Percentiles rank a stretch among this genome's conserved stretches.
phyloP scores from a whole-genome alignment of 1,284 basidiomycete species.

The Cryptococcus floricola region DNA sequence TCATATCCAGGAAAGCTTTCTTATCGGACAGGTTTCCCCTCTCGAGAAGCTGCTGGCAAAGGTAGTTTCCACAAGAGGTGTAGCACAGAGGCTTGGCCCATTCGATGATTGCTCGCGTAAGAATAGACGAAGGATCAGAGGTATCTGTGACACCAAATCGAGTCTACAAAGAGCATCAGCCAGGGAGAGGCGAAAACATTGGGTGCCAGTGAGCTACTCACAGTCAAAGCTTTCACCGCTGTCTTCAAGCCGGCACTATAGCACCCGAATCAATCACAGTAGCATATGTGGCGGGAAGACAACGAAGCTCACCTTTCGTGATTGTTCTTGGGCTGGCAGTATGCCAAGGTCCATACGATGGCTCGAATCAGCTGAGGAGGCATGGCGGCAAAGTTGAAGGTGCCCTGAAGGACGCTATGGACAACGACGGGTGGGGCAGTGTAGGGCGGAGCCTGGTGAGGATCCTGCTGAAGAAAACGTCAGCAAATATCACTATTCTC shows the following conservation, averaged over 20 bases:
- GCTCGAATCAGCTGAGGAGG: conserved; percentile 21
- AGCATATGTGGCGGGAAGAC: neutral
- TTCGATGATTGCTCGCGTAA: conserved; percentile 35
- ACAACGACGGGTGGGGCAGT: conserved; percentile 10
- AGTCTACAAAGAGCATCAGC: conserved; percentile 6
- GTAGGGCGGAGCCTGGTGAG: conserved; percentile 3
- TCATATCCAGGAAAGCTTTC: conserved; percentile 33
- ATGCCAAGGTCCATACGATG: conserved; percentile 39
- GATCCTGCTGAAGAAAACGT: conserved; percentile 1
- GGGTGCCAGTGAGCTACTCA: conserved; percentile 10
- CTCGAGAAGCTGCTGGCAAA: conserved; percentile 45
- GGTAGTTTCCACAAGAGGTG: conserved; percentile 44
- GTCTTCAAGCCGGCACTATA: conserved; percentile 31
- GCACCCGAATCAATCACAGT: neutral
- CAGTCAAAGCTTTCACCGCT: conserved; percentile 35
- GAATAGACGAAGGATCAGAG: conserved; percentile 3
- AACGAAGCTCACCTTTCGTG: conserved; percentile 25
- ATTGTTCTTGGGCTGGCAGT: conserved; percentile 32
- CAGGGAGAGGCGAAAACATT: neutral
- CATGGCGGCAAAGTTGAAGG: conserved; percentile 27
- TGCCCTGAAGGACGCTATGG: conserved; percentile 18
- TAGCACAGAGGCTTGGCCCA: conserved; percentile 40
- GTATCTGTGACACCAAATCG: conserved; percentile 16
- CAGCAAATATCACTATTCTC: too few relatives aligned
- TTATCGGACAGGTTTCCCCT: conserved; percentile 34